A percentile compares a stretch with the other conserved stretches of the same genome.
phyloP scores from a whole-genome alignment of 2,329 filamentous ascomycete species.

The Colletotrichum chrysophilum region DNA sequence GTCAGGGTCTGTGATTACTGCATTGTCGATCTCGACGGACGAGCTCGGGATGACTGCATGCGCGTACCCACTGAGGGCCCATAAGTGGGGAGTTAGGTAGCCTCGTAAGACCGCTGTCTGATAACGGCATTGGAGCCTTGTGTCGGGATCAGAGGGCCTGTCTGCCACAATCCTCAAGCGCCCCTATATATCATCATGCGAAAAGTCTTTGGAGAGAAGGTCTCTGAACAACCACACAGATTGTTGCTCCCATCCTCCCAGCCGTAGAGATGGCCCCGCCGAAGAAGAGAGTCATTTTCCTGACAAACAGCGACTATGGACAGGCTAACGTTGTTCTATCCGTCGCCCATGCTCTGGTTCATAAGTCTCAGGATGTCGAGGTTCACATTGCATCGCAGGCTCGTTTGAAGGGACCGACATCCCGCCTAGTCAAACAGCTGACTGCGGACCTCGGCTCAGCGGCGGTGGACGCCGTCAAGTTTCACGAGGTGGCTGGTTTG shows the following conservation, averaged over 20 bases:
- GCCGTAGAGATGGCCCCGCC: not conserved
- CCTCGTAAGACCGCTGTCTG: not conserved
- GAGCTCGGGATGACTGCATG: not conserved
- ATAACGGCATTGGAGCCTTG: too few relatives aligned
- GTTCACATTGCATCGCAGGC: conserved; percentile 47
- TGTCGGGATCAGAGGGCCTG: too few relatives aligned
- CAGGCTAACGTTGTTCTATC: conserved; percentile 52
- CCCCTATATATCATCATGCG: too few relatives aligned
- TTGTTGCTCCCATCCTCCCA: not conserved
- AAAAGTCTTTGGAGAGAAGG: not conserved
- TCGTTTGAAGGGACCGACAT: not conserved
- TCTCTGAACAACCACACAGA: not conserved
- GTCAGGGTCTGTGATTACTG: not conserved
- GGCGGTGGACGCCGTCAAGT: conserved; percentile 30
- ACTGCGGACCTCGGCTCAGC: not conserved
- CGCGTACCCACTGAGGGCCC: not conserved
- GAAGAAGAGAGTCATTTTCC: conserved; percentile 37
- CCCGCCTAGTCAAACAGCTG: not conserved
- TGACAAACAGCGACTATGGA: conserved; percentile 51
- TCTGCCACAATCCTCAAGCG: too few relatives aligned
- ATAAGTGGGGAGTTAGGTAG: not conserved
- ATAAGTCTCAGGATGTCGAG: conserved; percentile 35
- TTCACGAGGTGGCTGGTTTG: not conserved
- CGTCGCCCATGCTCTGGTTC: conserved; percentile 42
- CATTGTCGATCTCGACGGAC: not conserved